Evolutionary conservation across 495 filamentous ascomycete species (phyloP).

Genomic region (Aspergillus diversus): DNA sequence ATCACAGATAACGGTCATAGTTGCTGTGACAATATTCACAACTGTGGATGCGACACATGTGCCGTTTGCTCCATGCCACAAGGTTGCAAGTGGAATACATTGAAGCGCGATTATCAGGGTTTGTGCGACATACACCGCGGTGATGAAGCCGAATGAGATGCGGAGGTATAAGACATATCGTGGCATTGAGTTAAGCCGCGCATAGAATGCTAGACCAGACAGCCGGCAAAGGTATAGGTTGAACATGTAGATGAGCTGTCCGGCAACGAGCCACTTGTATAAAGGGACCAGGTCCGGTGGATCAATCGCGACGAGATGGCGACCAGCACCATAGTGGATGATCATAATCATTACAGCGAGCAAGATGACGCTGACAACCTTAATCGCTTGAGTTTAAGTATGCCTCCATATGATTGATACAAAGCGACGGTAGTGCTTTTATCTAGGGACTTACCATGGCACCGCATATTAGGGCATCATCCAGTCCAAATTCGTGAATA

Average conservation of each 20-base stretch:
- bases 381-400: not conserved
- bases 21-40: conserved; percentile 20
- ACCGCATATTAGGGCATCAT: conserved; percentile 12
- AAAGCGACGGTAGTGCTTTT: not conserved
- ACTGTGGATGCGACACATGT: conserved; percentile 18
- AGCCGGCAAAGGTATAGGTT: conserved; percentile 28
- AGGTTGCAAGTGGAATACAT: conserved; percentile 23
- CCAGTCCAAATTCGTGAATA: conserved; percentile 13
- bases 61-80: conserved; percentile 20
- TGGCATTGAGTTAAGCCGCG: conserved; percentile 30
- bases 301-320: conserved; percentile 2
- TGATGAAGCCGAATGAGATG: conserved; percentile 20
- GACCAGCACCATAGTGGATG: conserved; percentile 4
- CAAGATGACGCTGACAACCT: not conserved
- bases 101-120: conserved; percentile 26
- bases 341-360: conserved; percentile 8
- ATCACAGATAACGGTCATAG: conserved; percentile 24
- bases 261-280: conserved; percentile 17
- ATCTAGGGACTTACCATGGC: conserved; percentile 3
- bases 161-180: conserved; percentile 22
- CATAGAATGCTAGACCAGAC: conserved; percentile 28
- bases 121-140: conserved; percentile 23
- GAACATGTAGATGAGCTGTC: conserved; percentile 26
- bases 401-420: not conserved
- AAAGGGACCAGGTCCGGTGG: not conserved